Base-by-base conservation (phyloP, 2,329 filamentous ascomycete genomes). In the Neonectria coccinea region DNA sequence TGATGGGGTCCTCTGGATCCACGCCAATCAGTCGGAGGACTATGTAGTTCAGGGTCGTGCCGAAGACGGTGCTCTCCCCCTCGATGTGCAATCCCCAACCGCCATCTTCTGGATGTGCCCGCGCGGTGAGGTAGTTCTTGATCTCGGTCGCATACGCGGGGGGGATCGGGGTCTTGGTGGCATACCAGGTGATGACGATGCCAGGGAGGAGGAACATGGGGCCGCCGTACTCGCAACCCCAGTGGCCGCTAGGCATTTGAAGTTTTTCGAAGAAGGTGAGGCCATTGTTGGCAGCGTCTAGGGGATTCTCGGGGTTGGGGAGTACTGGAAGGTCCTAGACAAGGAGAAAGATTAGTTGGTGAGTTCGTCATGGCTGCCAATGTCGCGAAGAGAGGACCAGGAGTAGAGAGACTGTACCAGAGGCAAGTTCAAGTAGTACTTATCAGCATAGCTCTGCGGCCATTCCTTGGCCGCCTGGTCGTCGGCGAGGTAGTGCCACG, bases 31-130 rank as follows among this genome's bases (percentile, higher is more conserved):
- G 82, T 36, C 96, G 89, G 67, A 98, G 81, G 2, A 86, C 84
- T 0, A 90, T 90, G 77, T 99, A 99, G 78, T 97, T 98, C 85
- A 98, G 87, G 1, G 88, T 83, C 0, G 93, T 97, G 11, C 96
- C 96, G 70, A 99, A 97, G 16, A 94, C 94, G 0, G 92, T 94
- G 75, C 92, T 97, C 71, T 97, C 92, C 18, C 90, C 96, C 78
- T 99, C 96, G 59, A 97, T 97, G 73, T 99, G 96, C 41, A 99
- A 82, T 0, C 96, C 96, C 96, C 96, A 99, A 7, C 96, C 96
- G n/a, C 96, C 95, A 78, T 98, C 93, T 53, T 92, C 88, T 0
- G 92, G 91, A 70, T 97, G 84, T 54, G 95, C 93, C 57, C 94
- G 89, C 4, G 93, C 92, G 74, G 93, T 92, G 1, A 99, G 84